Conservation (phyloP, 1,284 basidiomycete species). For the Cryptococcus neoformans region DNA sequence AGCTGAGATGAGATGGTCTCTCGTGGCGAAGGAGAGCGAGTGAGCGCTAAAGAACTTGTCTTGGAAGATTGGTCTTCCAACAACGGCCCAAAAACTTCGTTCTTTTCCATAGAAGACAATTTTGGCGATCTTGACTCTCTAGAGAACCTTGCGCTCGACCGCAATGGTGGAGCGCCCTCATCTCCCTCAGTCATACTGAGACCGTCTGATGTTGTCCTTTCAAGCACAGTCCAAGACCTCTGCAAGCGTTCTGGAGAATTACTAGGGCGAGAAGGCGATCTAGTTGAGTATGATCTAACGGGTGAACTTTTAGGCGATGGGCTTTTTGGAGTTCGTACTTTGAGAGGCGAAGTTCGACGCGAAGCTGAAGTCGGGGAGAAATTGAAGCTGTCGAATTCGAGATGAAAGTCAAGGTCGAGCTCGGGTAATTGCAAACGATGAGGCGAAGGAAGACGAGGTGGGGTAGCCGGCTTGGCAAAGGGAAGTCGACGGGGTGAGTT, state of each 20-base stretch:
- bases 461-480: slow-evolving; percentile 4
- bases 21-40: not conserved
- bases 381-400: slow-evolving; percentile 35
- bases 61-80: not conserved
- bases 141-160: not conserved
- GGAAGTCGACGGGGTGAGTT: slow-evolving; percentile 13
- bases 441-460: slow-evolving; percentile 12
- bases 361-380: slow-evolving; percentile 11
- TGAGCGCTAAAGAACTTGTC: not conserved
- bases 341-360: slow-evolving; percentile 27
- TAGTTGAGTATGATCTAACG: slow-evolving; percentile 10
- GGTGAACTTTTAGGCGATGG: slow-evolving; percentile 9
- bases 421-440: slow-evolving; percentile 44
- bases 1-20: slow-evolving; percentile 12
- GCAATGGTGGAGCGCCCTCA: not conserved
- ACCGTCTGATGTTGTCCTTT: not conserved
- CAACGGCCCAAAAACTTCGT: not conserved
- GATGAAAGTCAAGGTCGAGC: slow-evolving; percentile 44
- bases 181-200: not conserved
- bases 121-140: not conserved
- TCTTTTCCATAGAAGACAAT: not conserved
- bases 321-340: slow-evolving; percentile 4
- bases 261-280: slow-evolving; percentile 5
- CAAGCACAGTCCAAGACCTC: slow-evolving; percentile 13
- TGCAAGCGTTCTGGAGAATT: slow-evolving; percentile 6